Evolutionary conservation across 2,329 filamentous ascomycete species (phyloP), one percentile per base, ranked within the genome.

Genomic region (Capronia americana): DNA sequence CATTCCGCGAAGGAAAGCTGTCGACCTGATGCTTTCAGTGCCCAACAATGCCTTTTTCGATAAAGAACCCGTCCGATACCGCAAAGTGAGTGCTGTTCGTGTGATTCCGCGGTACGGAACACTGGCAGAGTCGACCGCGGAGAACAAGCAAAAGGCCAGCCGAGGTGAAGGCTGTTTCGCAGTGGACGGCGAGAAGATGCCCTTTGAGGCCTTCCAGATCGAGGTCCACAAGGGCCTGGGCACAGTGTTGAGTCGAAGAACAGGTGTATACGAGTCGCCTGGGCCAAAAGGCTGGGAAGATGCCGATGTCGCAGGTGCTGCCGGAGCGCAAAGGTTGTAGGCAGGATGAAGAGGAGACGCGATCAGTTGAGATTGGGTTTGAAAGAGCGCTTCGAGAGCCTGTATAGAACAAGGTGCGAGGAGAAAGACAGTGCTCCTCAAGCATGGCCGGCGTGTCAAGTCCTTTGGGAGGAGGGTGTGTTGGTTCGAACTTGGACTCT

Each of bases 161-260:
- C 85, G 89, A 73, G 81, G 86, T 46, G 85, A 89, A 69, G 94
- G 94, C 1, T 95, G 91, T 77, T 96, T 99, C 76, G 96, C 92
- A 76, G 92, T 99, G 70, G 95, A 98, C 75, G 95, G 95, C 44
- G 95, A 99, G 79, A 85, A 86, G 61, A 84, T 96, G 2, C 91
- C 92, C 0, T 98, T 96, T 76, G 90, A 90, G 73, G 90, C 92
- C 0, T 96, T 97, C 76, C 95, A 99, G 81, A 92, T 89, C 2
- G 95, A 99, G 79, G 85, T 97, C 6, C 92, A 97, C 77, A 86
- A 83, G 60, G 91, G 90, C 0, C 82, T 99, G 26, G 95, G 92
- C 0, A 92, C 91, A 3, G 91, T 94, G n/a, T 81, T 98, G 69
- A 92, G 92, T 57, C 92, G 90, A 79, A 87, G 83, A 30, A 91